Evolutionary conservation across 2,329 filamentous ascomycete species (phyloP).

Genomic region (Arthrobotrys iridis): DNA sequence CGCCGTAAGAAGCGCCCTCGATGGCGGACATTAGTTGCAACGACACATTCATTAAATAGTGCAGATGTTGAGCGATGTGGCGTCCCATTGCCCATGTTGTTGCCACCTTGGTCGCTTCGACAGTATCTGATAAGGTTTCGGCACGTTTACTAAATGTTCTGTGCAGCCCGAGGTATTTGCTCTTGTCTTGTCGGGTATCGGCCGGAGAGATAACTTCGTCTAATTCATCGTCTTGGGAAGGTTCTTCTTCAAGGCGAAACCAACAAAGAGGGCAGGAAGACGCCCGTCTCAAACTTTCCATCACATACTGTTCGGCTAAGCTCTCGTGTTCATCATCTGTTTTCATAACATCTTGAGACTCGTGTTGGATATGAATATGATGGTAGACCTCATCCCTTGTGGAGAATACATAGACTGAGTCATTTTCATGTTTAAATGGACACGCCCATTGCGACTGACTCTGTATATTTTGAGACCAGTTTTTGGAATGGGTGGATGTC

Average conservation of each 20-base stretch:
- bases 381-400: background rate
- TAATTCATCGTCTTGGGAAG: background rate
- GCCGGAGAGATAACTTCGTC: background rate
- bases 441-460: background rate
- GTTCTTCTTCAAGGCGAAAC: slow-evolving; percentile 4
- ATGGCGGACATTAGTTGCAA: slow-evolving; percentile 13
- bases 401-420: slow-evolving; percentile 6
- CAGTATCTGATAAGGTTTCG: background rate
- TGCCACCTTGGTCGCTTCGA: background rate
- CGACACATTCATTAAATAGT: slow-evolving; percentile 6
- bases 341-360: background rate
- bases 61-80: slow-evolving; percentile 10
- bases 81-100: slow-evolving; percentile 11
- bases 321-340: background rate
- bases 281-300: background rate
- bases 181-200: background rate
- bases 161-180: background rate
- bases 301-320: background rate
- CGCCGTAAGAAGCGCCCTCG: slow-evolving; percentile 4
- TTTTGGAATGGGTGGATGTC: background rate
- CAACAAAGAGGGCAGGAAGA: slow-evolving; percentile 15
- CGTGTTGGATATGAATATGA: slow-evolving; percentile 1
- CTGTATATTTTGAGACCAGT: slow-evolving; percentile 1
- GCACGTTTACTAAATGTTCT: background rate
- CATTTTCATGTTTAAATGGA: slow-evolving; percentile 5